Evolutionary conservation across 495 filamentous ascomycete species (phyloP).

Genomic region (Xylaria flabelliformis): DNA sequence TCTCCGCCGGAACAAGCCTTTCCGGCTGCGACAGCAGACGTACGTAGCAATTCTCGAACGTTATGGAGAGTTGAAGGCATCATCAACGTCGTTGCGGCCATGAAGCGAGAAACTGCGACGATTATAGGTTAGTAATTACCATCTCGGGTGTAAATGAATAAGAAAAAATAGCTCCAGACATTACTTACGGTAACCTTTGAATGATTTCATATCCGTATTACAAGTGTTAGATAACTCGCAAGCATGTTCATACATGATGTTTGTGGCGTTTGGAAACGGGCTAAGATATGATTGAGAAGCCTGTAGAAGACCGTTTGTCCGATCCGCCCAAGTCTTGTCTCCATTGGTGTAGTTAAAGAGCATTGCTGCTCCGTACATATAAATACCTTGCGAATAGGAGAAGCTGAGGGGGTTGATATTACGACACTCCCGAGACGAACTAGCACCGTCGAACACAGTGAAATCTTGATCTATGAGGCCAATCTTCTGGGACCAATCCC

Average conservation of each 20-base stretch:
- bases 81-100: conserved; percentile 67
- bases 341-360: conserved; percentile 68
- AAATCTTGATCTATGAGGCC: conserved; percentile 57
- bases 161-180: background rate
- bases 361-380: conserved; percentile 68
- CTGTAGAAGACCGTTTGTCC: conserved; percentile 57
- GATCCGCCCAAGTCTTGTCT: conserved; percentile 56
- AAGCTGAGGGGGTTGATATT: conserved; percentile 56
- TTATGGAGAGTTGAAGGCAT: conserved; percentile 59
- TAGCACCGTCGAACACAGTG: conserved; percentile 64
- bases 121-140: background rate
- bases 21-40: conserved; percentile 69
- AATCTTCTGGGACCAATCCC: conserved; percentile 66
- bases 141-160: background rate
- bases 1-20: conserved; percentile 65
- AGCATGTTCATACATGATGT: conserved; percentile 72
- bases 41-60: conserved; percentile 60
- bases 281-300: conserved; percentile 44
- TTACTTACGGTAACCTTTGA: conserved; percentile 69
- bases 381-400: conserved; percentile 70
- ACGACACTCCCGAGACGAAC: conserved; percentile 52
- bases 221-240: conserved; percentile 71
- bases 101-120: conserved; percentile 65
- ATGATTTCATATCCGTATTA: conserved; percentile 75
- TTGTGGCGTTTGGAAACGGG: conserved; percentile 49